phyloP scores from a whole-genome alignment of 2,329 filamentous ascomycete species.

The Colletotrichum trifolii region DNA sequence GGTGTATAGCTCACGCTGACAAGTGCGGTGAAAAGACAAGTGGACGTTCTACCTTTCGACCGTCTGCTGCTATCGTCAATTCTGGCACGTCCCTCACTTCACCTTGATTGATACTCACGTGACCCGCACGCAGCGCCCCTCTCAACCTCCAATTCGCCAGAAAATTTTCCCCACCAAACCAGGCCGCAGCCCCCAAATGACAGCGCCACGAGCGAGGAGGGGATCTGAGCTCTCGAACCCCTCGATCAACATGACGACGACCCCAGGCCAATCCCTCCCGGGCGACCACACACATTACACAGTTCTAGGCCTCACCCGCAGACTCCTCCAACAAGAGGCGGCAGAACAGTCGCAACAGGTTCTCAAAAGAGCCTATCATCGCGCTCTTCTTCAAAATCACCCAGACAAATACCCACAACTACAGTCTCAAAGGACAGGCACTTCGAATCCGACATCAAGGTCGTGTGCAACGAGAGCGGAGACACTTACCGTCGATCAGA shows the following conservation, averaged over 20 bases:
- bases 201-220: background rate
- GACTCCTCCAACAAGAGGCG: constrained; percentile 55
- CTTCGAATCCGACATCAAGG: constrained; percentile 25
- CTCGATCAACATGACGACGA: constrained; percentile 26
- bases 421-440: constrained; percentile 17
- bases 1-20: too few species aligned
- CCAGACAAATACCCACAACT: constrained; percentile 64
- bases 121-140: constrained; percentile 14
- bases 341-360: constrained; percentile 54
- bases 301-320: constrained; percentile 65
- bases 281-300: constrained; percentile 66
- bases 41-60: too few species aligned
- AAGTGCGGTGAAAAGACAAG: too few species aligned
- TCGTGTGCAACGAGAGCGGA: constrained; percentile 16
- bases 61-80: background rate
- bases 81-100: background rate
- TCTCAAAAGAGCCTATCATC: constrained; percentile 72
- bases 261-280: constrained; percentile 30
- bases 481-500: constrained; percentile 70
- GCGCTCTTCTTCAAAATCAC: constrained; percentile 73
- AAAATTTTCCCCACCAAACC: constrained; percentile 27
- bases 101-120: constrained; percentile 24
- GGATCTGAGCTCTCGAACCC: background rate
- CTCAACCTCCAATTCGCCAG: constrained; percentile 24
- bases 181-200: background rate